phyloP scores from a whole-genome alignment of 2,329 filamentous ascomycete species.

The Aschersonia sp. region DNA sequence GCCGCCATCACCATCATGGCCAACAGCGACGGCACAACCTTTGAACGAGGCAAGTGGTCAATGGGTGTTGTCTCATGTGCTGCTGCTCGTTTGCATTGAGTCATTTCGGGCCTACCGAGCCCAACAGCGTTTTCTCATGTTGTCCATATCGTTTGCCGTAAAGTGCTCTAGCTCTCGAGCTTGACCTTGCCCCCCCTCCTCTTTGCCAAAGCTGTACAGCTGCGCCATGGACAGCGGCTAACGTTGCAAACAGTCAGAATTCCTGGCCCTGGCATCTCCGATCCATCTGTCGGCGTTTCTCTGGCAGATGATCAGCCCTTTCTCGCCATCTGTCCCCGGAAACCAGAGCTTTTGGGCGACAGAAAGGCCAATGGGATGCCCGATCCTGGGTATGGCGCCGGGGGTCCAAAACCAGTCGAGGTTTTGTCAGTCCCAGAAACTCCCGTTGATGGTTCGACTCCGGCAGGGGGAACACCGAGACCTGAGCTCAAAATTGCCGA shows the following conservation, averaged over 20 bases:
- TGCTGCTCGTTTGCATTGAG: not conserved
- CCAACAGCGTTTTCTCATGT: too few relatives aligned
- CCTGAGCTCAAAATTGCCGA: slow-evolving; percentile 18
- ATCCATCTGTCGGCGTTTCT: slow-evolving; percentile 13
- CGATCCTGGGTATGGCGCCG: slow-evolving; percentile 7
- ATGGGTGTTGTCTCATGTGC: not conserved
- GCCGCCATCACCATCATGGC: slow-evolving; percentile 13
- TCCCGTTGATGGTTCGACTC: slow-evolving; percentile 18
- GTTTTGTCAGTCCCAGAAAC: slow-evolving; percentile 20
- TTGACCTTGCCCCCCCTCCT: not conserved
- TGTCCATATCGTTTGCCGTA: too few relatives aligned
- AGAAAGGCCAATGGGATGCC: slow-evolving; percentile 5
- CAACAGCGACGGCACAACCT: slow-evolving; percentile 17
- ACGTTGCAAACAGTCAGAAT: slow-evolving; percentile 11
- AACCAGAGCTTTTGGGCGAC: not conserved
- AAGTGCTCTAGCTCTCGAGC: not conserved
- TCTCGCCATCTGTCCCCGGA: slow-evolving; percentile 3
- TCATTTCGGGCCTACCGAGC: too few relatives aligned
- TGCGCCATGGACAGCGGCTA: not conserved
- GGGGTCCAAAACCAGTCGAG: slow-evolving; percentile 19
- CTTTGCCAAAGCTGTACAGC: too few relatives aligned
- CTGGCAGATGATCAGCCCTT: slow-evolving; percentile 8
- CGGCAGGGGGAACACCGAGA: slow-evolving; percentile 19
- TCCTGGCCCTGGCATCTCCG: slow-evolving; percentile 13
- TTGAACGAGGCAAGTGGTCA: slow-evolving; percentile 19